phyloP scores from a whole-genome alignment of 257 asterid species.

The Eucommia ulmoides region DNA sequence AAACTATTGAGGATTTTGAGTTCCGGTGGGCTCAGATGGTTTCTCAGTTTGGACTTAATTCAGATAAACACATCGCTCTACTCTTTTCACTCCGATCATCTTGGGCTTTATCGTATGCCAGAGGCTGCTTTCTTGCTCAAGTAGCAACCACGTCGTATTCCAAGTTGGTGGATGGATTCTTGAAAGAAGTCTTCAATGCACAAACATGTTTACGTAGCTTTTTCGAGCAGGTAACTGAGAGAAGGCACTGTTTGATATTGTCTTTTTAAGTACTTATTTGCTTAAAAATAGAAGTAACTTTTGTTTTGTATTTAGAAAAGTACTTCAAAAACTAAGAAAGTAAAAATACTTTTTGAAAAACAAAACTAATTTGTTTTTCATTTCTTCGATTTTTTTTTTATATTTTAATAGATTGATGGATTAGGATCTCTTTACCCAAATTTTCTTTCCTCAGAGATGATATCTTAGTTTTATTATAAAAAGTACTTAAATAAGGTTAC shows the following conservation, averaged over 20 bases:
- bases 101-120: slow-evolving; percentile 47
- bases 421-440: no score
- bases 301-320: not conserved
- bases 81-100: slow-evolving; percentile 35
- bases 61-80: slow-evolving; percentile 47
- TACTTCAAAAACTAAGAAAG: no score
- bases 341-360: no score
- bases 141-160: slow-evolving; percentile 33
- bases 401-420: no score
- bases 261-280: no score
- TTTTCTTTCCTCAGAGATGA: no score
- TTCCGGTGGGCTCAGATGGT: slow-evolving; percentile 53
- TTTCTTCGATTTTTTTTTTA: no score
- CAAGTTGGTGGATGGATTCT: slow-evolving; percentile 25
- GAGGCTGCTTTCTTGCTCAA: slow-evolving; percentile 51
- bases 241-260: no score
- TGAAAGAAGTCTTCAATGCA: slow-evolving; percentile 27
- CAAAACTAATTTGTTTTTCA: no score
- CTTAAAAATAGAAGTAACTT: no score
- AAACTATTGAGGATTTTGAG: slow-evolving; percentile 47
- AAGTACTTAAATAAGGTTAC: no score
- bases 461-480: no score
- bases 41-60: slow-evolving; percentile 32
- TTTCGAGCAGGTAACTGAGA: slow-evolving; percentile 38
- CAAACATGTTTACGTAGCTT: slow-evolving; percentile 45